phyloP scores from a whole-genome alignment of 148 eudicot species.

The Camellia granthamiana region DNA sequence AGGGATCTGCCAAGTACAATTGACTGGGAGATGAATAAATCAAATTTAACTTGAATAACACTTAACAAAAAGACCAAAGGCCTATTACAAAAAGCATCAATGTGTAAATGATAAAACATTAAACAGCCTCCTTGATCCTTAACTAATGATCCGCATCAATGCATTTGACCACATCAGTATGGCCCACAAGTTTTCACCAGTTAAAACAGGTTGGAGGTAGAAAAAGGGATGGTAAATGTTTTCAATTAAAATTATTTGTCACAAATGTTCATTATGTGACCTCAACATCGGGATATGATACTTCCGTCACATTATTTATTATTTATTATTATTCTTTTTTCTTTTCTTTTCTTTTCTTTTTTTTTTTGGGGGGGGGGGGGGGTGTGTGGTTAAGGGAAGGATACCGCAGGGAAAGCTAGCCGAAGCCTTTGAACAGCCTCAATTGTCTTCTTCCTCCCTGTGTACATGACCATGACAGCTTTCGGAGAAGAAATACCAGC shows the following conservation, averaged over 20 bases:
- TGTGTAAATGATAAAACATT: neutral
- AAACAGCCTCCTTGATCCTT: neutral
- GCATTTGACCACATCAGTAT: too few relatives aligned
- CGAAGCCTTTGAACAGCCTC: constrained; percentile 92
- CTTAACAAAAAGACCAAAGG: neutral
- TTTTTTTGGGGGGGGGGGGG: neutral
- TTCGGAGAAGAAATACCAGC: constrained; percentile 91
- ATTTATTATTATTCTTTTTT: too few relatives aligned
- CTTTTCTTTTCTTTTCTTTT: too few relatives aligned
- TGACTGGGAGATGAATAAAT: neutral
- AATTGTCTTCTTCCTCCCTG: constrained; percentile 57
- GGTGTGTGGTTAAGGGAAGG: neutral
- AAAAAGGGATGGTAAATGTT: neutral
- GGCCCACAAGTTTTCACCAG: neutral
- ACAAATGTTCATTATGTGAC: neutral
- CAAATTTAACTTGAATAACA: neutral
- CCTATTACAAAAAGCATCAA: neutral
- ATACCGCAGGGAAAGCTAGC: constrained; percentile 79
- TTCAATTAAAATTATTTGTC: neutral
- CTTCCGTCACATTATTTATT: neutral
- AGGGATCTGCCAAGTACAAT: constrained; percentile 50
- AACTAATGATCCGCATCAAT: neutral
- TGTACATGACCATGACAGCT: constrained; percentile 95
- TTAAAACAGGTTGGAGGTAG: neutral
- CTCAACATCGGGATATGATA: neutral